A percentile compares a stretch with the other conserved stretches of the same genome.
Conservation (phyloP, 1,284 basidiomycete species). For the Cronartium quercuum region DNA sequence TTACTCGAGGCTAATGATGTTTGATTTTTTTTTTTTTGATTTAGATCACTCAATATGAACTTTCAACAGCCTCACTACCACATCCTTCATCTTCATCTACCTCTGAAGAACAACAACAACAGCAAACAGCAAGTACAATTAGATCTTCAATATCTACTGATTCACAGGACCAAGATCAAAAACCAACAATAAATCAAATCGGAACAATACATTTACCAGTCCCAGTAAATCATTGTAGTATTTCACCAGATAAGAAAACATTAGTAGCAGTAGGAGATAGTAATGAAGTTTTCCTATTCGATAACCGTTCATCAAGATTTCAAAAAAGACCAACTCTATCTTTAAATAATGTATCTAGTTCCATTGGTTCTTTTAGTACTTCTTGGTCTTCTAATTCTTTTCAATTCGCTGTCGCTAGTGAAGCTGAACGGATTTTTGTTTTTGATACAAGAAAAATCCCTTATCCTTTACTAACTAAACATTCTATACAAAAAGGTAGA, state of each 20-base stretch:
- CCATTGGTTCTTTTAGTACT: constrained; percentile 21
- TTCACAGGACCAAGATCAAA: constrained; percentile 3
- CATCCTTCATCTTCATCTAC: constrained; percentile 11
- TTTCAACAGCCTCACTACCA: constrained; percentile 22
- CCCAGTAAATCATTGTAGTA: constrained; percentile 34
- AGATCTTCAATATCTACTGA: not conserved
- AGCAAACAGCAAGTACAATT: not conserved
- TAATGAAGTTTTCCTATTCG: constrained; percentile 35
- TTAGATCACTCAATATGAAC: constrained; percentile 36
- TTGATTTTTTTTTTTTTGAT: not conserved
- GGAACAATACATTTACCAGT: constrained; percentile 19
- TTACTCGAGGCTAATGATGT: not conserved
- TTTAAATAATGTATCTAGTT: constrained; percentile 3
- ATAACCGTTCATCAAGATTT: constrained; percentile 19
- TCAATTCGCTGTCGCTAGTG: constrained; percentile 36
- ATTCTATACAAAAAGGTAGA: constrained; percentile 15
- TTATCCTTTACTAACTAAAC: constrained; percentile 18
- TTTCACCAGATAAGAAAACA: constrained; percentile 21
- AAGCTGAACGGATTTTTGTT: constrained; percentile 25
- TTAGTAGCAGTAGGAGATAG: constrained; percentile 38
- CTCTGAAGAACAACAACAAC: too few relatives aligned
- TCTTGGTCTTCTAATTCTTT: constrained; percentile 19
- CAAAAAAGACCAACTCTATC: constrained; percentile 1
- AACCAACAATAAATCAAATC: constrained; percentile 12
- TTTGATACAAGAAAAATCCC: constrained; percentile 31